phyloP scores from a whole-genome alignment of 257 asterid species.

The Ilex aquifolium region DNA sequence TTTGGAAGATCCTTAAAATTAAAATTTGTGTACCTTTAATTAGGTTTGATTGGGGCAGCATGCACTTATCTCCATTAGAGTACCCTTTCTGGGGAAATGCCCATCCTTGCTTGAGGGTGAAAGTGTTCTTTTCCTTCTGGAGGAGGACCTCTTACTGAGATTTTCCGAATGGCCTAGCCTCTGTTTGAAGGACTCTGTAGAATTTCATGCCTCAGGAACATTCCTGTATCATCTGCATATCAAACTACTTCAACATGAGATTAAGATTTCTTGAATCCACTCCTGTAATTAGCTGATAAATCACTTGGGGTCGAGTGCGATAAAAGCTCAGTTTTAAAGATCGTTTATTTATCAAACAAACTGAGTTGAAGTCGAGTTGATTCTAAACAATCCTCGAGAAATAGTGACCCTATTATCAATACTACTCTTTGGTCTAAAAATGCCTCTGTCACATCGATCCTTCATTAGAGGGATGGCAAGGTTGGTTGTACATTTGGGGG shows the following conservation, averaged over 20 bases:
- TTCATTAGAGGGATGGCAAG: no score
- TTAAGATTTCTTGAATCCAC: no score
- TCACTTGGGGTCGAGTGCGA: no score
- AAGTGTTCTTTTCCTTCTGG: slow-evolving; percentile 63
- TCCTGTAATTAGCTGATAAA: no score
- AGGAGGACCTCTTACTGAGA: slow-evolving; percentile 74
- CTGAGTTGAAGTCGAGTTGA: no score
- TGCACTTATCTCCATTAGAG: slow-evolving; percentile 86
- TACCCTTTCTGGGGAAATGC: slow-evolving; percentile 82
- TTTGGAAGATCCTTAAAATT: background rate
- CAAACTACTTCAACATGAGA: background rate
- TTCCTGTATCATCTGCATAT: slow-evolving; percentile 87
- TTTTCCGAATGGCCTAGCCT: slow-evolving; percentile 71
- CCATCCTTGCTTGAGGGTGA: slow-evolving; percentile 85
- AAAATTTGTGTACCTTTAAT: slow-evolving; percentile 2
- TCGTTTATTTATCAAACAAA: no score
- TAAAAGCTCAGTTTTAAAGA: no score
- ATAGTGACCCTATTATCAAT: no score
- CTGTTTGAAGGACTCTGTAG: slow-evolving; percentile 76
- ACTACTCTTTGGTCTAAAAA: no score
- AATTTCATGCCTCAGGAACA: slow-evolving; percentile 83
- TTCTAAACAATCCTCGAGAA: no score
- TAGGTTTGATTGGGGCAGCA: slow-evolving; percentile 57
- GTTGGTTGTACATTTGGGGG: no score
- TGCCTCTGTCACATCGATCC: no score